Evolutionary conservation across 345 rosid genomes (phyloP).

Genomic region (Erodium maritimum): DNA sequence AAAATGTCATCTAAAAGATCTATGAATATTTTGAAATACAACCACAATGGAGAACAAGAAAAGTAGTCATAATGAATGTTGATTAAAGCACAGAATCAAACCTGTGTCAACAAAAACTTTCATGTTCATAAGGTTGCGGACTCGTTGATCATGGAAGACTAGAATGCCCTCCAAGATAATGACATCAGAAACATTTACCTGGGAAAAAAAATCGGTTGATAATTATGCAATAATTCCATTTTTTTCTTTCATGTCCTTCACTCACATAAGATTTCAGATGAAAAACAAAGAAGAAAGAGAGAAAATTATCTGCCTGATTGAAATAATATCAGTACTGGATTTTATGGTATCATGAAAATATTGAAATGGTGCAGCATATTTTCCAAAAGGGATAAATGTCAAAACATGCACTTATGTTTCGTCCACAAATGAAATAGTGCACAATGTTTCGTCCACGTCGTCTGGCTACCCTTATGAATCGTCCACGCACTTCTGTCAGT

Average conservation of each 20-base stretch:
- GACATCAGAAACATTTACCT: constrained; percentile 99
- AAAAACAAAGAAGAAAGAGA: neutral
- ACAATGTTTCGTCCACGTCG: no score
- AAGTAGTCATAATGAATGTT: neutral
- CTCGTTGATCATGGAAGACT: constrained; percentile 83
- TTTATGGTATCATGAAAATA: no score
- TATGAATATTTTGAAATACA: neutral
- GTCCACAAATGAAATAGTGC: no score
- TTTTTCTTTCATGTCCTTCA: neutral
- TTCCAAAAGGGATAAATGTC: no score
- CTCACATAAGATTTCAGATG: neutral
- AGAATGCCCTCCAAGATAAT: constrained; percentile 95
- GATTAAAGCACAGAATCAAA: constrained; percentile 7
- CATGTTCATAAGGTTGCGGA: constrained; percentile 90
- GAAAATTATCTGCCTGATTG: no score
- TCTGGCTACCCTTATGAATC: no score
- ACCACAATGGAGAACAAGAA: constrained; percentile 6
- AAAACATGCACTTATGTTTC: no score
- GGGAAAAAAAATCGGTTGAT: constrained; percentile 4
- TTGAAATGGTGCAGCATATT: no score
- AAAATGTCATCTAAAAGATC: neutral
- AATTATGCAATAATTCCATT: neutral
- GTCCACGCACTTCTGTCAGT: no score
- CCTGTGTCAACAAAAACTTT: constrained; percentile 98
- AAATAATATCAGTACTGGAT: no score